Evolutionary conservation across 2,329 filamentous ascomycete genomes (phyloP).

Genomic region (Neopestalotiopsis sp.): DNA sequence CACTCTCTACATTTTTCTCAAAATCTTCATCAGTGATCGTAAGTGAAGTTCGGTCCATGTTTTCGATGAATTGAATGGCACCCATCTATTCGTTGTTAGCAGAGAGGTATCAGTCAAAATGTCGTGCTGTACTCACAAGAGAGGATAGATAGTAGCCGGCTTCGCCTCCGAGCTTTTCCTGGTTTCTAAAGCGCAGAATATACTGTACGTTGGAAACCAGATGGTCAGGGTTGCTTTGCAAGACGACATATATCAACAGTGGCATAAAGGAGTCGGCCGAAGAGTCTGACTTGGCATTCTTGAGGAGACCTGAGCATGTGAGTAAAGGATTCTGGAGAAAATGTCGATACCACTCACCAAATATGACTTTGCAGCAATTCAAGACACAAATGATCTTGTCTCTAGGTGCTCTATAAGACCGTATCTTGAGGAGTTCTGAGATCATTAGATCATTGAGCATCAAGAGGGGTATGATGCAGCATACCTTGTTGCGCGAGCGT

Average conservation of each 20-base stretch:
- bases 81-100: constrained; percentile 67
- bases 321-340: not conserved
- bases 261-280: constrained; percentile 97
- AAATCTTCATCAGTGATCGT: constrained; percentile 96
- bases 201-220: constrained; percentile 98
- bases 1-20: constrained; percentile 93
- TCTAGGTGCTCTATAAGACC: constrained; percentile 92
- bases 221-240: constrained; percentile 93
- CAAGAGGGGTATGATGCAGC: constrained; percentile 22
- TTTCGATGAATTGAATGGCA: constrained; percentile 95
- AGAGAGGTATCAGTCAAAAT: not conserved
- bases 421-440: constrained; percentile 92
- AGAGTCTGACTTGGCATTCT: constrained; percentile 90
- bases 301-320: constrained; percentile 71
- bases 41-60: constrained; percentile 89
- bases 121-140: constrained; percentile 59
- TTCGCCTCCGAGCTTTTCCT: constrained; percentile 96
- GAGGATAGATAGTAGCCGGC: constrained; percentile 98
- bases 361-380: constrained; percentile 99
- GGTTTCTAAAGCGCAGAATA: constrained; percentile 94
- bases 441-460: constrained; percentile 29
- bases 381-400: constrained; percentile 99
- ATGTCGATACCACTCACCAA: constrained; percentile 62
- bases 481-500: constrained; percentile 85
- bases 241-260: constrained; percentile 91